phyloP scores from a whole-genome alignment of 352 stramenopile species.

The Phytophthora ramorum region DNA sequence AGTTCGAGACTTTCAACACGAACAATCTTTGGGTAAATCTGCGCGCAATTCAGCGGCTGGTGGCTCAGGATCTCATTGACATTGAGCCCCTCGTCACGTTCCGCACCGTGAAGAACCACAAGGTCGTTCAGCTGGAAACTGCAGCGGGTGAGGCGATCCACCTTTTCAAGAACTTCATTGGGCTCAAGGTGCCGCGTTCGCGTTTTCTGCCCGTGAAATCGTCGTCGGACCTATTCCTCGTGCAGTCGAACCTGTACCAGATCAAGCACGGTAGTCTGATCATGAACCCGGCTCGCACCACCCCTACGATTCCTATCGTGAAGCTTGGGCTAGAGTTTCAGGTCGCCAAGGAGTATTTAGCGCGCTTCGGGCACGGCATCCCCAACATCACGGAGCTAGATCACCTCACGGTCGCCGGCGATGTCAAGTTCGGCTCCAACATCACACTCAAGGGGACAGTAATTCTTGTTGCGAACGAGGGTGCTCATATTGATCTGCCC shows the following conservation, averaged over 20 bases:
- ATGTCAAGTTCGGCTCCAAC: conserved; percentile 94
- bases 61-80: conserved; percentile 97
- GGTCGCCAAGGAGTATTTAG: conserved; percentile 87
- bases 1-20: conserved; percentile 99
- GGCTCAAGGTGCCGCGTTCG: conserved; percentile 95
- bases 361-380: conserved; percentile 89
- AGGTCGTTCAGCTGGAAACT: conserved; percentile 95
- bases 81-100: conserved; percentile 96
- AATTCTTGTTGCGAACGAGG: conserved; percentile 95
- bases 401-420: conserved; percentile 92
- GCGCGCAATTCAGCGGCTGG: conserved; percentile 96
- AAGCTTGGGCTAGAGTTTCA: conserved; percentile 94
- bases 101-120: conserved; percentile 96
- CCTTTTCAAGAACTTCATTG: conserved; percentile 97
- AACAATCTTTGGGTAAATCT: conserved; percentile 99
- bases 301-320: conserved; percentile 91
- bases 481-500: conserved; percentile 93
- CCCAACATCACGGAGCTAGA: conserved; percentile 95
- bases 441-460: conserved; percentile 95
- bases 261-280: conserved; percentile 93
- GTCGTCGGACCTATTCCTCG: conserved; percentile 97
- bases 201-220: conserved; percentile 99
- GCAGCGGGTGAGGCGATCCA: conserved; percentile 98
- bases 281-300: conserved; percentile 85
- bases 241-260: conserved; percentile 94